These are phyloP conservation scores for Sarocladium kiliense DNA, from an alignment of 2,329 filamentous ascomycete species.

Conservation along the genomic window DNA sequence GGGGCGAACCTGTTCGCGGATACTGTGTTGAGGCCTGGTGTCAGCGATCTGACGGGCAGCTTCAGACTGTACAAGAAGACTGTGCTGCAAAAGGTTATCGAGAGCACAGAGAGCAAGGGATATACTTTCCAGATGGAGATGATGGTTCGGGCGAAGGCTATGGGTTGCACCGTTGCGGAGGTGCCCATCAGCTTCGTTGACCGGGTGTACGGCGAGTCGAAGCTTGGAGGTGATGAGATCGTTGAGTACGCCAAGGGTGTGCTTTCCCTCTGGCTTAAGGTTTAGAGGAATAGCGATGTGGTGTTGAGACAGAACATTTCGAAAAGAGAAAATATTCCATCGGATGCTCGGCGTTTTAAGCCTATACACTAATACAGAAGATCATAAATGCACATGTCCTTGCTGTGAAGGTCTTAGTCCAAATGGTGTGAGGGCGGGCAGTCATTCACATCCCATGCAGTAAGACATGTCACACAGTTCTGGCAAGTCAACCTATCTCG, in stretches of 20 bases:
- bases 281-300: no score
- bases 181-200: slow-evolving; percentile 97
- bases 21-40: slow-evolving; percentile 85
- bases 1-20: slow-evolving; percentile 95
- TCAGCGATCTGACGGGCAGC: slow-evolving; percentile 91
- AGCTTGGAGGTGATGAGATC: slow-evolving; percentile 92
- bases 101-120: slow-evolving; percentile 88
- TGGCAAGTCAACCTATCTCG: no score
- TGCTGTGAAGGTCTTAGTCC: no score
- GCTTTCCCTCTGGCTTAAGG: slow-evolving; percentile 70
- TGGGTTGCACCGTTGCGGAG: slow-evolving; percentile 91
- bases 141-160: slow-evolving; percentile 94
- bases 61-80: slow-evolving; percentile 92
- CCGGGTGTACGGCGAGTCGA: slow-evolving; percentile 76
- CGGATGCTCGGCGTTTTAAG: no score
- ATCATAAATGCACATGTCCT: no score
- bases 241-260: slow-evolving; percentile 92
- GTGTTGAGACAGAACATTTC: no score
- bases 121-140: slow-evolving; percentile 99
- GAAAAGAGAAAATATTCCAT: no score
- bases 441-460: no score
- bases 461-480: no score
- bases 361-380: no score
- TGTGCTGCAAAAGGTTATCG: slow-evolving; percentile 85
- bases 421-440: no score